Evolutionary conservation across 2,329 filamentous ascomycete species (phyloP), one percentile per base, ranked within the genome.

Genomic region (Neophaeococcomyces mojaviensis): DNA sequence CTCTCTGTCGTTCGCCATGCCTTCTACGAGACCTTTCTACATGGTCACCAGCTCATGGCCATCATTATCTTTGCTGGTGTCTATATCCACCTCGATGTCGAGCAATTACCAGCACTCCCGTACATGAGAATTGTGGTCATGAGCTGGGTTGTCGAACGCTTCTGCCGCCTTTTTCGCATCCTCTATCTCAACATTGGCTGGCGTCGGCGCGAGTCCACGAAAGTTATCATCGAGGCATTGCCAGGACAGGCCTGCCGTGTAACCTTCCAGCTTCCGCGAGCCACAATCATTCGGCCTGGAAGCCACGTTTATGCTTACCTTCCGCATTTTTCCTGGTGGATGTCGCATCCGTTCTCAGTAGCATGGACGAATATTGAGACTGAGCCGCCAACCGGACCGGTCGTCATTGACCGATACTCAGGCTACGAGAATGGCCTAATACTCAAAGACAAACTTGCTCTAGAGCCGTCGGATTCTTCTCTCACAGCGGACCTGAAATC

Each of bases 251-350:
- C 78, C 31, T 78, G 75, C 54, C 70, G 76, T 44, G 73, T 82
- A 19, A 81, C 78, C 24, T 78, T 79, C 61, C 69, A 78, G 52
- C 66, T 81, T 38, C 72, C 73, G 12, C 70, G 74, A 48, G 69
- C 71, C 30, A 73, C 76, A 61, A 64, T 64, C 13, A 71, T 77
- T 53, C 61, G 65, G 28, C 74, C 78, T 4, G 78, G 78, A 42
- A 74, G 72, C 57, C 77, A 81, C 58, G 76, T 79, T 8, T 79
- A 77, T 60, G 71, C 74, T 47, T 81, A 80, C 63, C 69, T 81
- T 46, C 78, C 78, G 2, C 61, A 58, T 39, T 55, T 71, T 38
- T 64, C 68, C 4, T 56, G 59, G 48, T 72, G 69, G 69, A 70
- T 70, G 66, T 71, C 68, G 0, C 69, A 72, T 52, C 69, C 69